Base-by-base conservation (phyloP, 805 yeast species). In the Hanseniaspora clermontiae region DNA sequence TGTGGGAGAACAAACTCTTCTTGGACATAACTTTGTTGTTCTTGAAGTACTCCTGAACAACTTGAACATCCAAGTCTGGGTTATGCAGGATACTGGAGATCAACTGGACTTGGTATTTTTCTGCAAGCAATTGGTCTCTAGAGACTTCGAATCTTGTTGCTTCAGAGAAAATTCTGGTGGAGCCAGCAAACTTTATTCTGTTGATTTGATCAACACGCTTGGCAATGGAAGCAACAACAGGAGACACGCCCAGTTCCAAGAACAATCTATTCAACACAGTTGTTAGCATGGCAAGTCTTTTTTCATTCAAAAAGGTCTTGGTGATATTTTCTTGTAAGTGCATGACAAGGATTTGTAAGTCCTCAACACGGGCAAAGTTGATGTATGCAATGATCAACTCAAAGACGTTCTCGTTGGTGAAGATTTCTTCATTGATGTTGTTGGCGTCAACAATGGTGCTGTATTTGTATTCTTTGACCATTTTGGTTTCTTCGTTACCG, bases 351-450 rank as follows among this genome's bases (percentile, higher is more conserved):
- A 40, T 20, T 5, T 52, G 50, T 20, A 52, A 29, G 29, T 52
- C 32, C 12, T 31, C 15, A 19, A 45, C 24, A 19, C 45, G 50
- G 27, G 43, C 42, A 12, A 52, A 52, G n/a, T 24, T 32, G 14
- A 45, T 37, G 37, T 43, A 52, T 12, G 39, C 20, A 5, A 15
- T 52, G 32, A 45, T 42, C 15, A 52, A 19, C 8, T 52, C 24
- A 27, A 24, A 37, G 9, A 52, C 9, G n/a, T 52, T 37, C 5
- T 39, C 19, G n/a, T 52, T 38, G n/a, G 19, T 27, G 39, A 52
- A 52, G 10, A 52, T 45, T 3, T 52, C 50, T 20, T 52, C 56
- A 20, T 52, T 52, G 20, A 52, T 52, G 15, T 45, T 45, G 17
- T 52, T 45, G 15, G 47, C 34, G 15, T 42, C 39, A 29, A 39